phyloP scores from a whole-genome alignment of 2,329 filamentous ascomycete species.

The Aspergillus vadensis region DNA sequence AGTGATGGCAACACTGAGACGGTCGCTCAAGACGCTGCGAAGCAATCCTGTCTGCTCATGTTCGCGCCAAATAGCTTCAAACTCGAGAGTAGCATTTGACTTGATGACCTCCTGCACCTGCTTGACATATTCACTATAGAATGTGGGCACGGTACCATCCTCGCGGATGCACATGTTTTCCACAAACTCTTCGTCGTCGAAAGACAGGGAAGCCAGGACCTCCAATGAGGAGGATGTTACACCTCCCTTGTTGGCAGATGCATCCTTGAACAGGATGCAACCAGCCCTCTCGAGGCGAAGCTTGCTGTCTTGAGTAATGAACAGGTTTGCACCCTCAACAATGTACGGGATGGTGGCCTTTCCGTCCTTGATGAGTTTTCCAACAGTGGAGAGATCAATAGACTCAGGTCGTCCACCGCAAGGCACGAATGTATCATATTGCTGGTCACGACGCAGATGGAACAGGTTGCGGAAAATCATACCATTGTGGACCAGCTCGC shows the following conservation, averaged over 20 bases:
- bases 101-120: slow-evolving; percentile 88
- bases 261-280: slow-evolving; percentile 94
- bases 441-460: slow-evolving; percentile 76
- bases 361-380: slow-evolving; percentile 84
- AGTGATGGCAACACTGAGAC: slow-evolving; percentile 90
- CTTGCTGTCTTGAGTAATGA: slow-evolving; percentile 98
- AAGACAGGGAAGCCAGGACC: slow-evolving; percentile 89
- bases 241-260: slow-evolving; percentile 96
- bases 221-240: slow-evolving; percentile 97
- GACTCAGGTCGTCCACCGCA: slow-evolving; percentile 96
- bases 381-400: slow-evolving; percentile 86
- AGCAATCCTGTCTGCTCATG: slow-evolving; percentile 77
- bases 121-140: slow-evolving; percentile 92
- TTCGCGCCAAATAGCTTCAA: slow-evolving; percentile 98
- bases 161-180: slow-evolving; percentile 89
- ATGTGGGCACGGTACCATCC: slow-evolving; percentile 76
- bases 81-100: slow-evolving; percentile 88
- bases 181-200: slow-evolving; percentile 85
- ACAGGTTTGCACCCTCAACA: slow-evolving; percentile 95
- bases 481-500: slow-evolving; percentile 86
- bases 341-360: slow-evolving; percentile 90
- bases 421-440: slow-evolving; percentile 88
- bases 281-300: slow-evolving; percentile 92
- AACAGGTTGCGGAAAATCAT: slow-evolving; percentile 97
- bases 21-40: slow-evolving; percentile 87